Conservation (phyloP, 768 basidiomycete species). For the Pisolithus albus region DNA sequence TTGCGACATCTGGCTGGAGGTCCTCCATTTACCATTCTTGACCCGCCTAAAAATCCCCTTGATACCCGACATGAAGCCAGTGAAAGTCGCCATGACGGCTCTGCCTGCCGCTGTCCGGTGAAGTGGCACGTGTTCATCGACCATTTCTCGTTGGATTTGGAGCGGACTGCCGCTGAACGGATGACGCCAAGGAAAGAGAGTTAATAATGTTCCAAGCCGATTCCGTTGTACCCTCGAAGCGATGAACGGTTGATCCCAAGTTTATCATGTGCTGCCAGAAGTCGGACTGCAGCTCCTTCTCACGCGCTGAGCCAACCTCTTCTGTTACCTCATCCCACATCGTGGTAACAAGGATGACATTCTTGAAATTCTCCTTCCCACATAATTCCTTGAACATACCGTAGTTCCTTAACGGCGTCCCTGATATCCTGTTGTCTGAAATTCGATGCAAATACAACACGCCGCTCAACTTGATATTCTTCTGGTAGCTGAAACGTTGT, state of each 20-base stretch:
- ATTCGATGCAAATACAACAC: slow-evolving; percentile 28
- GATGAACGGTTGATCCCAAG: slow-evolving; percentile 21
- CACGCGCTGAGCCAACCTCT: slow-evolving; percentile 18
- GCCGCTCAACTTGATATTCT: slow-evolving; percentile 22
- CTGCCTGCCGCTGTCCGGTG: slow-evolving; percentile 1
- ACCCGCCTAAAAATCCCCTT: not conserved
- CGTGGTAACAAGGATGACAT: slow-evolving; percentile 29
- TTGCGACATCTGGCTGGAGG: not conserved
- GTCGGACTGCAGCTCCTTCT: slow-evolving; percentile 19
- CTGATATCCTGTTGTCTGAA: slow-evolving; percentile 16
- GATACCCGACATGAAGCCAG: not conserved
- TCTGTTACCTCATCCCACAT: slow-evolving; percentile 26
- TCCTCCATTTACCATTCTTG: too few species aligned
- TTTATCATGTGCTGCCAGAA: slow-evolving; percentile 27
- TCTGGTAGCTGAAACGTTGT: slow-evolving; percentile 16
- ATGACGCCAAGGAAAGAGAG: not conserved
- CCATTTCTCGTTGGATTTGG: slow-evolving; percentile 1
- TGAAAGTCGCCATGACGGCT: not conserved
- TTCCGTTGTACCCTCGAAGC: slow-evolving; percentile 13
- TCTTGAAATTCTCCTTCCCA: slow-evolving; percentile 20
- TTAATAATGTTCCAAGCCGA: slow-evolving; percentile 27
- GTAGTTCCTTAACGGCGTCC: slow-evolving; percentile 24
- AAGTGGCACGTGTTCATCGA: not conserved
- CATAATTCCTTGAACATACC: slow-evolving; percentile 22
- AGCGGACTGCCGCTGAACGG: not conserved